phyloP scores from a whole-genome alignment of 2,329 filamentous ascomycete genomes.

The Macrophomina tecta region DNA sequence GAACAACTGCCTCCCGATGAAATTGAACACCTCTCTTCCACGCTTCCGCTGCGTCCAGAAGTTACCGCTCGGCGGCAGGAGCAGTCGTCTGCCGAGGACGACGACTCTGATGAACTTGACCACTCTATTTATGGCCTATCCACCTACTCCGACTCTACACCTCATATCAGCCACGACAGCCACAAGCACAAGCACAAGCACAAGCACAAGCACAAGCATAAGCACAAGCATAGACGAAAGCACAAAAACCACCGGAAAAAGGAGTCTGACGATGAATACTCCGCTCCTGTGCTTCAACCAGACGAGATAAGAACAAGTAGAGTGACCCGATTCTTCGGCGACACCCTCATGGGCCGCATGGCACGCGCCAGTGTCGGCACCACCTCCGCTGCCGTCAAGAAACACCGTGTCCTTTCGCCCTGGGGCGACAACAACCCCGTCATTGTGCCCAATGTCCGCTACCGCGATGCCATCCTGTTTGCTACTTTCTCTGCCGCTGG shows the following conservation, averaged over 20 bases:
- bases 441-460: constrained; percentile 47
- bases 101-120: background rate
- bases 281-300: background rate
- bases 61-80: background rate
- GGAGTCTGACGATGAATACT: background rate
- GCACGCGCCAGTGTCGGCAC: constrained; percentile 44
- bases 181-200: background rate
- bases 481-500: constrained; percentile 46
- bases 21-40: constrained; percentile 1
- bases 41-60: background rate
- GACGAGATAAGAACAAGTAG: constrained; percentile 36
- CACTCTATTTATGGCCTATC: background rate
- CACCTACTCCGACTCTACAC: background rate
- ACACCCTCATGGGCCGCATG: constrained; percentile 45
- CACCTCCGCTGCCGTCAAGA: constrained; percentile 41
- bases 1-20: background rate
- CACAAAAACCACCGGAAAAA: background rate
- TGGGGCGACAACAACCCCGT: constrained; percentile 50
- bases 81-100: background rate
- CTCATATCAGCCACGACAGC: background rate
- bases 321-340: constrained; percentile 44
- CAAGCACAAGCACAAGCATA: background rate
- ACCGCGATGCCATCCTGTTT: constrained; percentile 46
- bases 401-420: constrained; percentile 42
- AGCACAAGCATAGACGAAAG: background rate